Evolutionary conservation across 257 asterid species (phyloP).

Genomic region (Dorcoceras hygrometricum): DNA sequence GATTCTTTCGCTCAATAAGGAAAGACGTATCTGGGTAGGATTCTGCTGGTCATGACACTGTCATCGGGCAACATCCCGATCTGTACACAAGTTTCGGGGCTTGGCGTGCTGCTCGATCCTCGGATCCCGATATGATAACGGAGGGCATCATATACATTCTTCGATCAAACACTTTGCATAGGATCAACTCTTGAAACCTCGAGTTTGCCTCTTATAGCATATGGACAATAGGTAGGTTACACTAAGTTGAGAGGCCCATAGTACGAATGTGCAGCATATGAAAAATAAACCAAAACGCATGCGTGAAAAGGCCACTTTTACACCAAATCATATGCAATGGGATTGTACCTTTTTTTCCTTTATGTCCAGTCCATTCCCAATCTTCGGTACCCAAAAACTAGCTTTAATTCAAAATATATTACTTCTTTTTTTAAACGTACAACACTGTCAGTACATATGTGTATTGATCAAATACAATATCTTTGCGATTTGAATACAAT

Average conservation of each 20-base stretch:
- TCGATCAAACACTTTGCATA: too few relatives aligned
- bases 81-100: too few relatives aligned
- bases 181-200: too few relatives aligned
- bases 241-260: neutral
- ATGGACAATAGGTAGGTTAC: neutral
- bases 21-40: too few relatives aligned
- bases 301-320: neutral
- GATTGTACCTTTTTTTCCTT: neutral
- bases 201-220: neutral
- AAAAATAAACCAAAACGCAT: neutral
- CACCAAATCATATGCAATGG: neutral
- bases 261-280: too few relatives aligned
- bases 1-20: too few relatives aligned
- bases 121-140: too few relatives aligned
- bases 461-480: neutral
- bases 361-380: neutral
- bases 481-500: neutral
- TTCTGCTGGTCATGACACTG: too few relatives aligned
- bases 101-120: too few relatives aligned
- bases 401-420: neutral
- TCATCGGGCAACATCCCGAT: too few relatives aligned
- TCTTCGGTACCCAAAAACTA: neutral
- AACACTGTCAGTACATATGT: neutral
- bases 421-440: neutral
- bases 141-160: too few relatives aligned